Conservation (phyloP, 441 rosid genomes). For the Sinapis alba region DNA sequence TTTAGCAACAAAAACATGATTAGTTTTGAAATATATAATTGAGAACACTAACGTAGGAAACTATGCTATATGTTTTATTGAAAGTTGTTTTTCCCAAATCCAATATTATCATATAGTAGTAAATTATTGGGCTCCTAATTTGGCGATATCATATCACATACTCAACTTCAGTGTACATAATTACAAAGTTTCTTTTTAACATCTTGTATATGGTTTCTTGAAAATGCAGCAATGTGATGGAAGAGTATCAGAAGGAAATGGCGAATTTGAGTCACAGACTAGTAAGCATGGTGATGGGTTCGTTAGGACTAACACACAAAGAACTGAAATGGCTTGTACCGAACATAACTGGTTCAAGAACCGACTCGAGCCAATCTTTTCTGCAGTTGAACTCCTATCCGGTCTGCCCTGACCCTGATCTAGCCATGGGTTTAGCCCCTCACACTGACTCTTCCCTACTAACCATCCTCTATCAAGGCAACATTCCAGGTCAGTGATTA, state of each 20-base stretch:
- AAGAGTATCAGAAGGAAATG: conserved; percentile 48
- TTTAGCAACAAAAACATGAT: background rate
- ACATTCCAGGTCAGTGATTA: conserved; percentile 36
- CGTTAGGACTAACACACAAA: conserved; percentile 39
- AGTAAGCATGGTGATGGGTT: conserved; percentile 35
- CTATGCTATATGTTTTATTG: background rate
- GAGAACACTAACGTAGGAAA: background rate
- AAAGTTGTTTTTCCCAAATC: background rate
- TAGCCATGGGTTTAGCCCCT: conserved; percentile 60
- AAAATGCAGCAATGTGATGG: conserved; percentile 48
- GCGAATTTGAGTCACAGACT: conserved; percentile 37
- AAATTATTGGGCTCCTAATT: background rate
- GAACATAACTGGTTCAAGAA: conserved; percentile 20
- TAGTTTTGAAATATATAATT: background rate
- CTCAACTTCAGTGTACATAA: background rate
- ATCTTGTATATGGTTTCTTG: background rate
- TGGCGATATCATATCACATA: background rate
- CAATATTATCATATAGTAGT: background rate
- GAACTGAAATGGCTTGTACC: conserved; percentile 34
- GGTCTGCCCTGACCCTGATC: conserved; percentile 57
- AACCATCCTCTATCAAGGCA: conserved; percentile 49
- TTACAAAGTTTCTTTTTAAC: background rate
- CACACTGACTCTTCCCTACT: conserved; percentile 56
- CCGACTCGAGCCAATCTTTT: conserved; percentile 27
- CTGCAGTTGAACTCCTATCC: conserved; percentile 74